These are phyloP conservation scores for Knufia fluminis DNA, from an alignment of 2,329 filamentous ascomycete species.

Conservation along the genomic window DNA sequence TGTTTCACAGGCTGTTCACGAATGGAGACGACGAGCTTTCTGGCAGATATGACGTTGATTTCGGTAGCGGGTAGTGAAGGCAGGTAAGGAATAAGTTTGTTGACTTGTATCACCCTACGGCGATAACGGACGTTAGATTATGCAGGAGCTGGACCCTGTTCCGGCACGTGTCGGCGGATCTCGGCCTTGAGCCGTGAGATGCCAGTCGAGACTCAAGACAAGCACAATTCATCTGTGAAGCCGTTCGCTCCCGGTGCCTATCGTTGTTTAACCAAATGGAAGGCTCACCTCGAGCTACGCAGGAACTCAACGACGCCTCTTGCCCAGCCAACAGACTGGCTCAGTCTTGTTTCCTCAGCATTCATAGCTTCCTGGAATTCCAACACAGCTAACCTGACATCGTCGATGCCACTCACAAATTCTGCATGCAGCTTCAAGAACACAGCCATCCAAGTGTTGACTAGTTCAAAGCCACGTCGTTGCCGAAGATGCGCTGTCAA, in stretches of 20 bases:
- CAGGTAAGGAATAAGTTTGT: not conserved
- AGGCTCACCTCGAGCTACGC: slow-evolving; percentile 44
- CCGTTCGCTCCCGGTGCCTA: no score
- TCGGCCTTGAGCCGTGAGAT: no score
- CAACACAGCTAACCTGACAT: slow-evolving; percentile 44
- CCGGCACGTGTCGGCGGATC: not conserved
- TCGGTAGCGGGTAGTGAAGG: no score
- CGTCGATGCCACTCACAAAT: slow-evolving; percentile 34
- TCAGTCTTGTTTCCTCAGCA: slow-evolving; percentile 60
- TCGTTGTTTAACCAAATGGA: no score
- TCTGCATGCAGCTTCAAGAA: slow-evolving; percentile 73
- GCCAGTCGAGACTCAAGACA: no score
- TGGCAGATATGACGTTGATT: not conserved
- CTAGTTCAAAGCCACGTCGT: slow-evolving; percentile 80
- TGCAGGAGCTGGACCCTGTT: not conserved
- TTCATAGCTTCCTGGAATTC: slow-evolving; percentile 67
- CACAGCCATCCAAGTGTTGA: slow-evolving; percentile 95
- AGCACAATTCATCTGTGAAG: no score
- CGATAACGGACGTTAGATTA: not conserved
- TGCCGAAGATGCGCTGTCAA: slow-evolving; percentile 58
- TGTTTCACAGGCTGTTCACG: no score
- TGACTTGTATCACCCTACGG: not conserved
- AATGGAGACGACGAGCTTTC: no score
- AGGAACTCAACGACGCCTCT: slow-evolving; percentile 77
- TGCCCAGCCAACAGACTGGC: slow-evolving; percentile 75